Conservation (phyloP, 148 eudicot genomes). For the Heliamphora exappendiculata region DNA sequence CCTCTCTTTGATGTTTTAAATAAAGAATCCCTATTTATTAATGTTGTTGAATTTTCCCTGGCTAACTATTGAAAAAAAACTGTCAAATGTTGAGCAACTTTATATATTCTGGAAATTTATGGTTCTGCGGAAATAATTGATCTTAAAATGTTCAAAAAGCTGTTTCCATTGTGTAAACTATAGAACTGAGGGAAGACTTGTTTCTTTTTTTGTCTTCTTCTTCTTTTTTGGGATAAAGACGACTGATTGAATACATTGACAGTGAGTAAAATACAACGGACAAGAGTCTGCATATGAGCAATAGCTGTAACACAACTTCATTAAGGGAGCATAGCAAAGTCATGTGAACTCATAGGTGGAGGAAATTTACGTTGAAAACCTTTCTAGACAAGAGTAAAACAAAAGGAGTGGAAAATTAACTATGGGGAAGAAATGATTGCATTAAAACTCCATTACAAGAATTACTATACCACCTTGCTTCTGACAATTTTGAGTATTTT, state of each 20-base stretch:
- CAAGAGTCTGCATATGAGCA: neutral
- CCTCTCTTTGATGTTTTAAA: neutral
- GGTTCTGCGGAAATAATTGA: neutral
- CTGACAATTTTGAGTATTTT: neutral
- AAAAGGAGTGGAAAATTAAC: neutral
- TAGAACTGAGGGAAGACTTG: neutral
- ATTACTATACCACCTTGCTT: neutral
- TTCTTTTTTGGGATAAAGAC: neutral
- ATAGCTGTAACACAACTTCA: neutral
- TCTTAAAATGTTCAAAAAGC: neutral
- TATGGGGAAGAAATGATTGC: neutral
- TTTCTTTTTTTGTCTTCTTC: no score
- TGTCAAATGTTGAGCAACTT: neutral
- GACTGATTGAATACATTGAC: neutral
- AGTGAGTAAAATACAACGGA: neutral
- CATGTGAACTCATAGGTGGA: neutral
- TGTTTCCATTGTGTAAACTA: neutral
- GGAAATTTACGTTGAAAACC: neutral
- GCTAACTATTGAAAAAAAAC: neutral
- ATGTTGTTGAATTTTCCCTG: neutral
- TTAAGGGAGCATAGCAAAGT: neutral
- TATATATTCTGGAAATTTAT: neutral
- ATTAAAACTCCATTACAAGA: neutral
- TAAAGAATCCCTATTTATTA: neutral
- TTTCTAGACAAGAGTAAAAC: neutral